Percentiles rank a stretch among this genome's conserved stretches.
These are phyloP conservation scores for Globisporangium barbulae DNA, from an alignment of 352 stramenopile species.

Conservation along the genomic window DNA sequence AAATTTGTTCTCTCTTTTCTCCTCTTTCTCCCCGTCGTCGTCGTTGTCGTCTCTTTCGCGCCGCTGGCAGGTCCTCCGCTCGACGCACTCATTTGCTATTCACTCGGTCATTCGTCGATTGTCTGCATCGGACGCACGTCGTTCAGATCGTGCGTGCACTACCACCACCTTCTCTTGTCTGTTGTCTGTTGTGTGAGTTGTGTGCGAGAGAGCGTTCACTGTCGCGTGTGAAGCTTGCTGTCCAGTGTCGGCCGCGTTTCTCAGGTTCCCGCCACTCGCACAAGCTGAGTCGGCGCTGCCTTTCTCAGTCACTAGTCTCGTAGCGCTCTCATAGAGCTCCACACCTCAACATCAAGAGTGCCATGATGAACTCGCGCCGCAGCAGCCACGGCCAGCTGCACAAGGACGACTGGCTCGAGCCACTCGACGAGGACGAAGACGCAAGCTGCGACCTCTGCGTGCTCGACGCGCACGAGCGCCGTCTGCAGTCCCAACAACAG, in stretches of 20 bases:
- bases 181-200: background rate
- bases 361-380: slow-evolving; percentile 9
- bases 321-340: background rate
- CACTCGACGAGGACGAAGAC: background rate
- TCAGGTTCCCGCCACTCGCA: background rate
- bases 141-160: background rate
- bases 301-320: background rate
- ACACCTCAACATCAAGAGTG: background rate
- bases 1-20: background rate
- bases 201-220: no score
- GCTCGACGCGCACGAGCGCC: background rate
- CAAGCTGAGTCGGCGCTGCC: background rate
- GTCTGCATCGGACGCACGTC: background rate
- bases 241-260: background rate
- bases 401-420: background rate
- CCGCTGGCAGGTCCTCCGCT: no score
- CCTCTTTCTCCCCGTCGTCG: background rate
- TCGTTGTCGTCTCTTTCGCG: background rate
- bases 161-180: background rate
- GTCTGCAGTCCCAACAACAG: background rate
- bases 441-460: slow-evolving; percentile 1
- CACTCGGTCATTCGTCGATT: background rate
- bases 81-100: background rate
- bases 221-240: background rate
- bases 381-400: background rate